Conservation (phyloP, 2,329 filamentous ascomycete species). For the Sporothrix schenckii region DNA sequence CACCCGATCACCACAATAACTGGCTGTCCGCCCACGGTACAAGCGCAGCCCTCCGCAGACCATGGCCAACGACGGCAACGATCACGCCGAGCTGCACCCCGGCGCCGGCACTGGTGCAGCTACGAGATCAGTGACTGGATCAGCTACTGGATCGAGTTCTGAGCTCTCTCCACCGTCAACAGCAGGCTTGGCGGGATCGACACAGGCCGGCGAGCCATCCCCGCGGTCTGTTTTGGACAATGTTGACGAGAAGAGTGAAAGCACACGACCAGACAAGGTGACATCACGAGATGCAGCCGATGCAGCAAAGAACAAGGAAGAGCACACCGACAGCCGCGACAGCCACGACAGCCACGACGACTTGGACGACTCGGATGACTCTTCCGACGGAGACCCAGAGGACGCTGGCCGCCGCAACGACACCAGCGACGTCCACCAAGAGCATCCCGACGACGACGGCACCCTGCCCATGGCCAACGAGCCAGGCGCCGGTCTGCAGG, state of each 20-base stretch:
- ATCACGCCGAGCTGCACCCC: background rate
- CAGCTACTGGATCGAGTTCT: background rate
- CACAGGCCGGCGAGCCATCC: conserved; percentile 18
- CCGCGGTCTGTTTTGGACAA: background rate
- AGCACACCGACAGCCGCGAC: background rate
- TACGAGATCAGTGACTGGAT: no score
- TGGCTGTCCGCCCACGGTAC: no score
- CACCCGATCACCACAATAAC: background rate
- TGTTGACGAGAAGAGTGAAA: conserved; percentile 13
- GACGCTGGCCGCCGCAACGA: no score
- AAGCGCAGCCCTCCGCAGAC: background rate
- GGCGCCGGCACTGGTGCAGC: background rate
- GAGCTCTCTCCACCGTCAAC: conserved; percentile 17
- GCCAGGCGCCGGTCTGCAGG: conserved; percentile 35
- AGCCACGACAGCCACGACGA: conserved; percentile 14
- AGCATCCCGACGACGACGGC: conserved; percentile 27
- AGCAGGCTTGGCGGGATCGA: conserved; percentile 11
- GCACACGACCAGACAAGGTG: background rate
- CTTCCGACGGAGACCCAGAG: background rate
- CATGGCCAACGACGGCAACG: conserved; percentile 26
- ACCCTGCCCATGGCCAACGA: conserved; percentile 34
- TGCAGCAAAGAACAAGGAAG: background rate
- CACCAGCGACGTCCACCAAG: conserved; percentile 6
- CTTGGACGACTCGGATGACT: background rate
- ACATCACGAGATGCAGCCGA: background rate